Evolutionary conservation across 169 alveolate genomes (phyloP).

Genomic region (Plasmodium adleri): DNA sequence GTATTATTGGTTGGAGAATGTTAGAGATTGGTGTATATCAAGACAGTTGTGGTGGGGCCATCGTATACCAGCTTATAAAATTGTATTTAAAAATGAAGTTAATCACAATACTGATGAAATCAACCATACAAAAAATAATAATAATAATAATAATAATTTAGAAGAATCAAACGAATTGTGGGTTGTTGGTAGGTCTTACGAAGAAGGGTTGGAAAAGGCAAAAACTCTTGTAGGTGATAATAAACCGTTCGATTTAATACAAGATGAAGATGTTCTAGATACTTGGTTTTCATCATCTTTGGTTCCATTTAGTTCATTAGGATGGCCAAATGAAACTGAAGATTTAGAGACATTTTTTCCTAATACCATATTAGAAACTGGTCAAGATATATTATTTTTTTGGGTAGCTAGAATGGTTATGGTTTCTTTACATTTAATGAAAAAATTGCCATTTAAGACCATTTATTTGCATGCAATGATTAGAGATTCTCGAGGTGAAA

Average conservation of each 20-base stretch:
- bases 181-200: constrained; percentile 92
- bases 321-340: constrained; percentile 97
- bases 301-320: constrained; percentile 98
- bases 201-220: constrained; percentile 93
- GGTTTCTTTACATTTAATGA: constrained; percentile 96
- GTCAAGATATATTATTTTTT: constrained; percentile 99
- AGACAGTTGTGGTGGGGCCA: constrained; percentile 99
- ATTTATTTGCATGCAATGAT: constrained; percentile 99
- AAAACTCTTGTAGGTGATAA: constrained; percentile 85
- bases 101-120: not conserved
- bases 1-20: constrained; percentile 98
- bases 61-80: constrained; percentile 98
- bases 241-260: constrained; percentile 89
- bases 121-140: not conserved
- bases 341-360: constrained; percentile 97
- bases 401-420: constrained; percentile 99
- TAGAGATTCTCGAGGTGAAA: constrained; percentile 98
- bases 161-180: constrained; percentile 88
- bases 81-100: constrained; percentile 75
- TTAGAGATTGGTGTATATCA: constrained; percentile 99
- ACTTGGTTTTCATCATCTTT: constrained; percentile 99
- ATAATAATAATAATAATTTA: not conserved
- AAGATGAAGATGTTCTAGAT: constrained; percentile 99
- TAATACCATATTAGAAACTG: constrained; percentile 97
- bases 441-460: constrained; percentile 96